Evolutionary conservation across 768 basidiomycete species (phyloP), one percentile per base, ranked within the genome.

Genomic region (Boletus insuetus): DNA sequence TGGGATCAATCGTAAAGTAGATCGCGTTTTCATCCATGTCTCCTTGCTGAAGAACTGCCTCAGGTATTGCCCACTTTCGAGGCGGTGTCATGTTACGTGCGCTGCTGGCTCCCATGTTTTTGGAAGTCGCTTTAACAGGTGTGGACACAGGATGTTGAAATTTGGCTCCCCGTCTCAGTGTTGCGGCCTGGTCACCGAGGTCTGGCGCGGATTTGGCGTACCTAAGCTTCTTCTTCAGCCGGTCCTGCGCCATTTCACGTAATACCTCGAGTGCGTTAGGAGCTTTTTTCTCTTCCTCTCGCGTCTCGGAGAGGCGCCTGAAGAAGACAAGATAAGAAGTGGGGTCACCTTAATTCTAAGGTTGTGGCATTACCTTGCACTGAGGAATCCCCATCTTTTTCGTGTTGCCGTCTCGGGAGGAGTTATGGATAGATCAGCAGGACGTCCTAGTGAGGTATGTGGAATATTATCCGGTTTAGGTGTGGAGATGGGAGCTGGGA

Each of bases 1-100:
- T 46, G 10, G 68, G 54, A 50, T 70, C 69, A 3, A 71, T 47
- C 29, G 66, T 64, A 51, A 70, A 68, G 55, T 68, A 70, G 37
- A 70, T 70, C 17, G 58, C 64, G 17, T 60, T 55, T 35, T 50
- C 43, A n/a, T 72, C 58, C 39, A 49, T 34, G 11, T 59, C 53
- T 42, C 58, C 60, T 20, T 49, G 53, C 29, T 56, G 32, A 48
- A 24, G n/a, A 32, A 19, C 20, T 3, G 17, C 12, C 20, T 53
- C 51, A 39, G 46, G 43, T 1, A 24, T 8, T 29, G 38, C 32
- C 37, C 19, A 7, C 38, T 42, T 29, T 3, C 29, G 4, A 22
- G 54, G 22, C 22, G 51, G 22, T 38, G 54, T 19, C 39, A 2
- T 14, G n/a, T 24, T 26, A 26, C 51, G 37, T 48, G 35, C 20